A percentile compares a stretch with the other conserved stretches of the same genome.
Conservation (phyloP, 1,284 basidiomycete species). For the Takashimella koratensis region DNA sequence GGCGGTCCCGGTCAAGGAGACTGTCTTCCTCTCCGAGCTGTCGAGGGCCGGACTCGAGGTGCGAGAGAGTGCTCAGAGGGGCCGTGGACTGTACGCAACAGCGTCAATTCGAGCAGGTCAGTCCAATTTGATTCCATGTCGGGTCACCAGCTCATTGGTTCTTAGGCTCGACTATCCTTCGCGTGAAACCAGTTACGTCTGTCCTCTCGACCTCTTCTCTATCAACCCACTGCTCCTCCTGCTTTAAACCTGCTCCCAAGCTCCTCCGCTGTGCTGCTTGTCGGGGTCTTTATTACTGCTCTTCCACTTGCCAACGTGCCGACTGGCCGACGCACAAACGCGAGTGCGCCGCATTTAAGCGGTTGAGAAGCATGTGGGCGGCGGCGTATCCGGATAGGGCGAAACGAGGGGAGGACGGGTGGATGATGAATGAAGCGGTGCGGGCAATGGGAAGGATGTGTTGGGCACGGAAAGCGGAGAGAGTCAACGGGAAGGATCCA, state of each 20-base stretch:
- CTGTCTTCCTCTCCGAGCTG: too few relatives aligned
- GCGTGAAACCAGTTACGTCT: constrained; percentile 59
- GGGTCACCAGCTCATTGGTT: not conserved
- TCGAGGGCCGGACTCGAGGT: constrained; percentile 23
- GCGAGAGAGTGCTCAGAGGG: constrained; percentile 11
- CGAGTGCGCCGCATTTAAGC: constrained; percentile 68
- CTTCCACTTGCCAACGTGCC: constrained; percentile 62
- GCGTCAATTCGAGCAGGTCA: constrained; percentile 19
- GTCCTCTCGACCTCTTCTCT: constrained; percentile 66
- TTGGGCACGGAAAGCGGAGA: constrained; percentile 61
- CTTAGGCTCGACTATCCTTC: constrained; percentile 60
- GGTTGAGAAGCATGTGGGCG: constrained; percentile 24
- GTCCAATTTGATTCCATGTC: not conserved
- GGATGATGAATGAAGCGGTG: constrained; percentile 64
- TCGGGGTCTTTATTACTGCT: constrained; percentile 67
- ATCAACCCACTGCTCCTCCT: constrained; percentile 55
- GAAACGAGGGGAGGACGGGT: constrained; percentile 16
- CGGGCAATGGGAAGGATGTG: constrained; percentile 70
- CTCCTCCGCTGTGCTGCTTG: constrained; percentile 68
- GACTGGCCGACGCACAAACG: constrained; percentile 74
- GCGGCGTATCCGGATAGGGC: constrained; percentile 12
- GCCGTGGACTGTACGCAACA: constrained; percentile 33
- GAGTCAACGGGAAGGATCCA: constrained; percentile 49
- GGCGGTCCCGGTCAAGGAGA: too few relatives aligned
- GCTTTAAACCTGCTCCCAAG: constrained; percentile 6